These are phyloP conservation scores for Claviceps sp. DNA, from an alignment of 2,329 filamentous ascomycete species.

Conservation along the genomic window DNA sequence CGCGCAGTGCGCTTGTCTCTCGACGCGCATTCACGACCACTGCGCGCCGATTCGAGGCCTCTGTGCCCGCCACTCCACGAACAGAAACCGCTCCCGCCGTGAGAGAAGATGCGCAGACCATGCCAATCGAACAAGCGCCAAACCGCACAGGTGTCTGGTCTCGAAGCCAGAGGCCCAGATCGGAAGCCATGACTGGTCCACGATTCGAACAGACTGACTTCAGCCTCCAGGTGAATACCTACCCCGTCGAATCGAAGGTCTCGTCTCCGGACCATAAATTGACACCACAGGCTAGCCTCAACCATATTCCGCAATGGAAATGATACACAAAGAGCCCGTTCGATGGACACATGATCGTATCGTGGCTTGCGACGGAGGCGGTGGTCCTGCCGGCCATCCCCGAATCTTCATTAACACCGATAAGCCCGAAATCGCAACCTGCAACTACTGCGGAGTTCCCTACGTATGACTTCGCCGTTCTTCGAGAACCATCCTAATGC, in stretches of 20 bases:
- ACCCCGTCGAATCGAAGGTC: not conserved
- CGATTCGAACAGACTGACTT: constrained; percentile 97
- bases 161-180: constrained; percentile 67
- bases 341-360: constrained; percentile 73
- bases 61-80: constrained; percentile 24
- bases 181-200: constrained; percentile 80
- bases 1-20: constrained; percentile 29
- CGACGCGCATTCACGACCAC: constrained; percentile 36
- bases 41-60: constrained; percentile 31
- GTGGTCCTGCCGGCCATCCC: constrained; percentile 80
- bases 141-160: constrained; percentile 78
- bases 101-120: constrained; percentile 27
- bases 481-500: not conserved
- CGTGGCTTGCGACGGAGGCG: constrained; percentile 84
- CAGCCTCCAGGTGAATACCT: constrained; percentile 61
- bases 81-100: constrained; percentile 28
- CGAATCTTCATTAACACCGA: constrained; percentile 96
- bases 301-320: constrained; percentile 79
- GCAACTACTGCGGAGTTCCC: constrained; percentile 86
- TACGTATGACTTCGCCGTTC: constrained; percentile 52
- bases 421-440: constrained; percentile 84
- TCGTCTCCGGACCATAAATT: constrained; percentile 6
- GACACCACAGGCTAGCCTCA: constrained; percentile 50
- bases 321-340: constrained; percentile 93
- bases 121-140: constrained; percentile 62